A percentile compares a stretch with the other conserved stretches of the same genome.
phyloP scores from a whole-genome alignment of 2,329 filamentous ascomycete genomes.

The Xylaria multiplex region DNA sequence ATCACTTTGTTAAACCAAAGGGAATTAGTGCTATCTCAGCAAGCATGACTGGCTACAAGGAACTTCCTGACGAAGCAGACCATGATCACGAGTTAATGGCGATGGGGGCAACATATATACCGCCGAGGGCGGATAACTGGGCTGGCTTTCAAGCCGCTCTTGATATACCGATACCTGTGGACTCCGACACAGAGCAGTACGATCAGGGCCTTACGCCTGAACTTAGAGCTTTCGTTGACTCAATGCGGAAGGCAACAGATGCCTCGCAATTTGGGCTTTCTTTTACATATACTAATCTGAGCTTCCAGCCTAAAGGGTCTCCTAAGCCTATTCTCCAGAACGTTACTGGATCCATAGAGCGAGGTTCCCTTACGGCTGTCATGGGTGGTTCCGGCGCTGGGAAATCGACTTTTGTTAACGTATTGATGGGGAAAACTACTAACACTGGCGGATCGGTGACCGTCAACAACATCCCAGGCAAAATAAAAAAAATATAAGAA shows the following conservation, averaged over 20 bases:
- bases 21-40: constrained; percentile 47
- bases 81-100: constrained; percentile 49
- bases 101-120: constrained; percentile 50
- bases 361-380: constrained; percentile 65
- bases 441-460: constrained; percentile 61
- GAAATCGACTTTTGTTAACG: constrained; percentile 69
- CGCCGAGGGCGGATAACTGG: constrained; percentile 42
- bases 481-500: constrained; percentile 65
- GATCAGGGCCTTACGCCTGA: constrained; percentile 52
- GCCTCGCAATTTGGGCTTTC: constrained; percentile 62
- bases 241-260: constrained; percentile 62
- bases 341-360: constrained; percentile 64
- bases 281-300: constrained; percentile 62
- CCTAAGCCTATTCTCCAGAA: constrained; percentile 60
- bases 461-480: constrained; percentile 62
- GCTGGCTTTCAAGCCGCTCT: constrained; percentile 53
- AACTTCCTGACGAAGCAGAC: constrained; percentile 48
- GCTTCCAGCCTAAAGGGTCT: constrained; percentile 58
- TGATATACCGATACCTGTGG: constrained; percentile 44
- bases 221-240: constrained; percentile 62
- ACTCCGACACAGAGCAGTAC: constrained; percentile 44
- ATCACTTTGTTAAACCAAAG: constrained; percentile 38
- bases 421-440: constrained; percentile 67
- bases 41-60: constrained; percentile 50
- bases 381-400: constrained; percentile 70